A percentile compares a stretch with the other conserved stretches of the same genome.
Evolutionary conservation across 2,329 filamentous ascomycete species (phyloP).

Genomic region (Ilyonectria mors-panacis): DNA sequence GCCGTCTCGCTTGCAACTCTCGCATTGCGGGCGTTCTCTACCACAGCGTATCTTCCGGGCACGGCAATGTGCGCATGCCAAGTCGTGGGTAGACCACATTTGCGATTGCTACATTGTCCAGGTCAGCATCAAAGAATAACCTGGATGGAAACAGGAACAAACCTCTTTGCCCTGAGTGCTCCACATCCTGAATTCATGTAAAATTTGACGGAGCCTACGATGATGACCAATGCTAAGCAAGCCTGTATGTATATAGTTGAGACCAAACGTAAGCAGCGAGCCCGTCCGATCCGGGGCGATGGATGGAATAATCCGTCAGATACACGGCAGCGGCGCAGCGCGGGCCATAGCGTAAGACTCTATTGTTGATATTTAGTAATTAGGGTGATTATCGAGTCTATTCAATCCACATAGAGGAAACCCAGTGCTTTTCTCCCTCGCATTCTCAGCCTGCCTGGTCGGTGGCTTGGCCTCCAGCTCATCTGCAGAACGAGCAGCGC

Average conservation of each 20-base stretch:
- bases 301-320: conserved; percentile 27
- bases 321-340: conserved; percentile 32
- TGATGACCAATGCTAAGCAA: conserved; percentile 1
- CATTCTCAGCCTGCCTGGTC: conserved; percentile 5
- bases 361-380: conserved; percentile 28
- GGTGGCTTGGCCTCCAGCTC: conserved; percentile 41
- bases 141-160: conserved; percentile 17
- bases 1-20: conserved; percentile 49
- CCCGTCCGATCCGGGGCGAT: conserved; percentile 9
- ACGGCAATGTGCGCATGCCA: conserved; percentile 48
- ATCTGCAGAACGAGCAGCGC: conserved; percentile 17
- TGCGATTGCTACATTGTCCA: conserved; percentile 37
- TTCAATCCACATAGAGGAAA: conserved; percentile 14
- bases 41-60: conserved; percentile 48
- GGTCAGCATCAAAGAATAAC: conserved; percentile 31
- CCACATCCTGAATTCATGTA: conserved; percentile 40
- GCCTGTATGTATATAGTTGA: conserved; percentile 22
- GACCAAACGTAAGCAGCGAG: neutral
- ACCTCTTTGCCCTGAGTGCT: conserved; percentile 46
- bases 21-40: conserved; percentile 47
- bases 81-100: conserved; percentile 49
- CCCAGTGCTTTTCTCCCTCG: conserved; percentile 3
- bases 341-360: conserved; percentile 41
- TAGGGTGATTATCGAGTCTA: conserved; percentile 11
- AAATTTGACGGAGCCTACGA: neutral